Percentiles rank a stretch among this genome's conserved stretches.
Conservation (phyloP, 345 rosid species). For the Citrus australasica region DNA sequence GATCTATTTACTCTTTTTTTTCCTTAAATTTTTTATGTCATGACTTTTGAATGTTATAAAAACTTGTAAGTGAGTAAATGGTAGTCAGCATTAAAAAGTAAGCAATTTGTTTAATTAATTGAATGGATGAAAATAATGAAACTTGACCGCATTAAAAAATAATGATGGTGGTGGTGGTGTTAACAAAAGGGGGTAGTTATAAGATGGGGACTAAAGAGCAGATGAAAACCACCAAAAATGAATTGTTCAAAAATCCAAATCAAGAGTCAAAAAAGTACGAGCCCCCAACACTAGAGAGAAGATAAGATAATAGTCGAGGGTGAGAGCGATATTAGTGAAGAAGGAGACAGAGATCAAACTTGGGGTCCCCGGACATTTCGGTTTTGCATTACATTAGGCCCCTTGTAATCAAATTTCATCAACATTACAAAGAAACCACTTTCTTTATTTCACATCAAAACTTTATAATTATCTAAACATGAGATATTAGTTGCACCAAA, state of each 20-base stretch:
- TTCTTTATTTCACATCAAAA: conserved; percentile 9
- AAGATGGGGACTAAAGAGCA: conserved; percentile 5
- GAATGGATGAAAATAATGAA: background rate
- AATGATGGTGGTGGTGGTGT: too few relatives aligned
- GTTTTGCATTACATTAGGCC: background rate
- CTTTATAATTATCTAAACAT: background rate
- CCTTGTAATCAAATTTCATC: background rate
- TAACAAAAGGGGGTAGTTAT: background rate
- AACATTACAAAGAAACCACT: background rate
- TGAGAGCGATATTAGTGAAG: background rate
- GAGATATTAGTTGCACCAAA: background rate
- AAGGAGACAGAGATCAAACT: conserved; percentile 27
- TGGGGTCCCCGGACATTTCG: background rate
- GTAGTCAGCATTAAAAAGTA: background rate
- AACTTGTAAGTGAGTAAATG: too few relatives aligned
- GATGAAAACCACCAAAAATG: background rate
- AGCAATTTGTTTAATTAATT: too few relatives aligned
- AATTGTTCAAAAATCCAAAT: conserved; percentile 12
- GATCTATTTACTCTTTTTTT: too few relatives aligned
- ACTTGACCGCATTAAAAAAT: background rate
- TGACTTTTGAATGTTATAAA: too few relatives aligned
- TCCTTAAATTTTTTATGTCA: too few relatives aligned
- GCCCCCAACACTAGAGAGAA: conserved; percentile 20
- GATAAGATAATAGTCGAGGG: conserved; percentile 25
- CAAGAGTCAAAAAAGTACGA: conserved; percentile 23